Evolutionary conservation across 768 basidiomycete genomes (phyloP).

Genomic region (Boletus bicolor): DNA sequence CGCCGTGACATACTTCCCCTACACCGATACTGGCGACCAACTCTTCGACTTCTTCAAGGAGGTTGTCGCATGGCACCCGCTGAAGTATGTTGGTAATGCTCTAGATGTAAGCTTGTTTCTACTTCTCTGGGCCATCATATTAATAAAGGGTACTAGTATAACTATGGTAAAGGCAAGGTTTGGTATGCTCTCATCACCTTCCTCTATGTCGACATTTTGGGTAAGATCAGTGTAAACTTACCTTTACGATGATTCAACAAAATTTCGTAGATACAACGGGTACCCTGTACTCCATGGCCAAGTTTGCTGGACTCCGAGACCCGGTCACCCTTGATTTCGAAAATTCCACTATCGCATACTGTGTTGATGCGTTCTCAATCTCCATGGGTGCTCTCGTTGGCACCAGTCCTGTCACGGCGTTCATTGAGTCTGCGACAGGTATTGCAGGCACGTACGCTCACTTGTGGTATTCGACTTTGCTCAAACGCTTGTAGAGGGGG

Average conservation of each 20-base stretch:
- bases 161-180: conserved; percentile 60
- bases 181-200: conserved; percentile 90
- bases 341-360: conserved; percentile 77
- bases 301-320: conserved; percentile 85
- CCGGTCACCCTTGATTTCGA: conserved; percentile 86
- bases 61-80: conserved; percentile 70
- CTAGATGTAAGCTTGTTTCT: conserved; percentile 50
- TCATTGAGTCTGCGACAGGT: conserved; percentile 80
- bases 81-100: conserved; percentile 60
- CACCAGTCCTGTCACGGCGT: conserved; percentile 78
- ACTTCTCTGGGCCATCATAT: background rate
- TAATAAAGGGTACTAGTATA: conserved; percentile 38
- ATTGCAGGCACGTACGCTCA: conserved; percentile 51
- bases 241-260: background rate
- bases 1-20: conserved; percentile 76
- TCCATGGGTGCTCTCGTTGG: conserved; percentile 79
- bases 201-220: conserved; percentile 85
- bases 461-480: background rate
- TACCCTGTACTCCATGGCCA: conserved; percentile 88
- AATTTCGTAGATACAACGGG: conserved; percentile 43
- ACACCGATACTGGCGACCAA: conserved; percentile 62
- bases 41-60: conserved; percentile 84
- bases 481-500: conserved; percentile 57
- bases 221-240: conserved; percentile 34
- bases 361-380: conserved; percentile 78